Evolutionary conservation across 129 eudicot species (phyloP).

Genomic region (Smallanthus sonchifolius): DNA sequence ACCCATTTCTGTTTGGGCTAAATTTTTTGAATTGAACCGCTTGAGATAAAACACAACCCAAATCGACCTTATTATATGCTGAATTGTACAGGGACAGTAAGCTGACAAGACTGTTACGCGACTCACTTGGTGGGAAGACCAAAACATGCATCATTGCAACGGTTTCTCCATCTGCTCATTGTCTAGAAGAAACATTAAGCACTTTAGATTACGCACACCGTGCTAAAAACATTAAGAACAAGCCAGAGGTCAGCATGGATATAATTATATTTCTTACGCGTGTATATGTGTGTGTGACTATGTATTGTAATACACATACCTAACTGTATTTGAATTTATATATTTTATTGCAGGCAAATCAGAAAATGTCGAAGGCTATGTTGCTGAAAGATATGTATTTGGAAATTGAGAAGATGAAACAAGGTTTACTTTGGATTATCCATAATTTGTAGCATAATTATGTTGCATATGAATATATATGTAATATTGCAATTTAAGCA

Average conservation of each 20-base stretch:
- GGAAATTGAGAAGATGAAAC: constrained; percentile 89
- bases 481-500: constrained; percentile 17
- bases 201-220: constrained; percentile 88
- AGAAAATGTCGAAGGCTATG: constrained; percentile 69
- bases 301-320: not conserved
- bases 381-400: constrained; percentile 73
- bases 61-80: not conserved
- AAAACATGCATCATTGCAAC: constrained; percentile 92
- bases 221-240: constrained; percentile 84
- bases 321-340: not conserved
- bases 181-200: constrained; percentile 87
- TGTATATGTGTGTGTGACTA: not conserved
- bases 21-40: not conserved
- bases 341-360: constrained; percentile 62
- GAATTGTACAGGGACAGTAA: constrained; percentile 65
- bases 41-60: not conserved
- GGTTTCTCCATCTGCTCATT: constrained; percentile 74
- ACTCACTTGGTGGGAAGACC: constrained; percentile 88
- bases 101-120: constrained; percentile 79
- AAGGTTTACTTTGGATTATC: constrained; percentile 47
- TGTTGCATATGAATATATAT: not conserved
- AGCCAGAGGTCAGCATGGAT: constrained; percentile 67
- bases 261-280: not conserved
- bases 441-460: not conserved
- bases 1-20: not conserved